Evolutionary conservation across 352 stramenopile species (phyloP), one percentile per base, ranked within the genome.

Genomic region (Pythium utonaiense): DNA sequence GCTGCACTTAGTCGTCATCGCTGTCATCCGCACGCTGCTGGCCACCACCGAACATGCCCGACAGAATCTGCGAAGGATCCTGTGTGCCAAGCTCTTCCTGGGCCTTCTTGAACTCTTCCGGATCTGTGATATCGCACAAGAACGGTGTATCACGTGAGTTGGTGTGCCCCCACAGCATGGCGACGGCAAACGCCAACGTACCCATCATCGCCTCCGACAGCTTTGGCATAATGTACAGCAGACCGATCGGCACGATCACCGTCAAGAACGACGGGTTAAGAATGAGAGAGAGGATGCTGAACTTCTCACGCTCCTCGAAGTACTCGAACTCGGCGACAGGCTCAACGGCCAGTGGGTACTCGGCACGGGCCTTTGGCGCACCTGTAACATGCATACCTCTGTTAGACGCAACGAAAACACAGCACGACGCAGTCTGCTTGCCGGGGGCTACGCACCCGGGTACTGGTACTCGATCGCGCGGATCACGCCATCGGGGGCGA

Each of bases 211-310:
- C 74, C 61, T 89, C 81, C 22, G 76, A 87, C 19, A 94, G 72
- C 62, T 92, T 94, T 4, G 84, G 84, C 64, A 94, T 68, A 8
- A 94, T 6, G 69, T 91, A 94, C 31, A 92, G 60, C 55, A 94
- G 60, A 25, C 75, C 80, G 53, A 94, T 89, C 7, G 84, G 84
- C 33, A 92, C 62, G 33, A 91, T 60, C 50, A 94, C 69, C 13
- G 82, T 91, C 47, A 94, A 53, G 75, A 94, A 94, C 9, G 84
- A 94, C 55, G 84, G 84, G 59, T 70, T 94, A 72, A 89, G 85
- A 56, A 92, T 80, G 36, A 94, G 53, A 2, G 76, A 69, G 30
- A 94, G 38, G 24, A 92, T 56, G 54, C 80, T 91, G 53, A 94
- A 89, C 70, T 90, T 91, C 60, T 94, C 84, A 44, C 84, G 82